A percentile compares a stretch with the other conserved stretches of the same genome.
These are phyloP conservation scores for Leishmania braziliensis DNA, from an alignment of 208 protist genomes.

Conservation along the genomic window DNA sequence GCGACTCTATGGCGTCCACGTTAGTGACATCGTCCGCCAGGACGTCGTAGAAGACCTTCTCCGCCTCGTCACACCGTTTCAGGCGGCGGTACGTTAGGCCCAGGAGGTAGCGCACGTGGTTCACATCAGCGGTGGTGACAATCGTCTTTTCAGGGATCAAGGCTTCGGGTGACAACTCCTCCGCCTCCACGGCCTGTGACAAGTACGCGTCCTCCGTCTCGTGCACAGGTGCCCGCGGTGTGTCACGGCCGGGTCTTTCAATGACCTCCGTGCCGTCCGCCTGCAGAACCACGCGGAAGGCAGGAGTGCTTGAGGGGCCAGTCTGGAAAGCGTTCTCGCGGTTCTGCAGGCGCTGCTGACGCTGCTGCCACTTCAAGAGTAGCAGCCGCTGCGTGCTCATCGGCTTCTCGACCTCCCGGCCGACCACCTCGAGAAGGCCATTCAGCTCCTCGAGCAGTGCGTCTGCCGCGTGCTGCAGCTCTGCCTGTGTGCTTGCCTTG, in stretches of 20 bases:
- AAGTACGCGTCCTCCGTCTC: slow-evolving; percentile 29
- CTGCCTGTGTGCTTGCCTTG: slow-evolving; percentile 16
- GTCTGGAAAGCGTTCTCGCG: slow-evolving; percentile 28
- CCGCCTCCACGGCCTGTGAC: slow-evolving; percentile 28
- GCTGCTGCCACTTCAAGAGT: slow-evolving; percentile 41
- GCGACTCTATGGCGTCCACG: slow-evolving; percentile 71
- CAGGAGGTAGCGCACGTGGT: slow-evolving; percentile 77
- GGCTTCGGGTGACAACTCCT: slow-evolving; percentile 21
- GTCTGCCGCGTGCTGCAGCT: slow-evolving; percentile 32
- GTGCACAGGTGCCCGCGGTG: not conserved
- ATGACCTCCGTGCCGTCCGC: slow-evolving; percentile 37
- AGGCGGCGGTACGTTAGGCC: slow-evolving; percentile 57
- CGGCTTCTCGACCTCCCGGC: slow-evolving; percentile 46
- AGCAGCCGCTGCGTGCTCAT: slow-evolving; percentile 31
- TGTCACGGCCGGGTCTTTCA: slow-evolving; percentile 18
- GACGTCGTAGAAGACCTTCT: slow-evolving; percentile 48
- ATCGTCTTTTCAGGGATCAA: slow-evolving; percentile 25
- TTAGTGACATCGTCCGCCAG: slow-evolving; percentile 46
- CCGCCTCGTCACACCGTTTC: slow-evolving; percentile 44
- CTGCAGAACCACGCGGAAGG: slow-evolving; percentile 26
- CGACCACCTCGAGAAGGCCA: slow-evolving; percentile 32
- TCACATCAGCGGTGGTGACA: slow-evolving; percentile 53
- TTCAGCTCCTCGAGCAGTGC: slow-evolving; percentile 42
- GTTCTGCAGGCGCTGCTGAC: slow-evolving; percentile 30
- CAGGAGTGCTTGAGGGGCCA: not conserved